These are phyloP conservation scores for Pythium sukuiense DNA, from an alignment of 352 stramenopile genomes.

Conservation along the genomic window DNA sequence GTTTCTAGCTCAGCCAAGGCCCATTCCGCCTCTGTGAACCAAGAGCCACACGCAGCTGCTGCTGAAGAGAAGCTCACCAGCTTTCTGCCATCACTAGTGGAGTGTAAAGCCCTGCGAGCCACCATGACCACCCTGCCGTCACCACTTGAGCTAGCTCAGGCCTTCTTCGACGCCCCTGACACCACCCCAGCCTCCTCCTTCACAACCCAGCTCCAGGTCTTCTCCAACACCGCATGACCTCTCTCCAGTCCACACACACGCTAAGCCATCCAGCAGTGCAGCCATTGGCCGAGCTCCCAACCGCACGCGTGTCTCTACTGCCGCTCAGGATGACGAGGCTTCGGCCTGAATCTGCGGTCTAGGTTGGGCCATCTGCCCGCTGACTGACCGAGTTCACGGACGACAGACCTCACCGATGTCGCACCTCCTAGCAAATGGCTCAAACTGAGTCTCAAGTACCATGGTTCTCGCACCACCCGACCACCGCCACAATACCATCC, in stretches of 20 bases:
- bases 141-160: constrained; percentile 12
- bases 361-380: neutral
- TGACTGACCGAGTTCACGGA: neutral
- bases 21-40: neutral
- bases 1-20: neutral
- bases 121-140: constrained; percentile 2
- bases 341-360: neutral
- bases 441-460: too few species aligned
- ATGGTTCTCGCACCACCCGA: too few species aligned
- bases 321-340: neutral
- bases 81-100: constrained; percentile 11
- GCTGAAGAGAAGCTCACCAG: neutral
- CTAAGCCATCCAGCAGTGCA: neutral
- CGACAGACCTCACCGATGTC: constrained; percentile 9
- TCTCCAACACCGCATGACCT: constrained; percentile 8
- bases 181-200: constrained; percentile 9
- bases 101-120: constrained; percentile 6
- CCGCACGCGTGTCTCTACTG: constrained; percentile 7
- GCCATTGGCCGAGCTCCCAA: neutral
- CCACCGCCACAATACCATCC: neutral
- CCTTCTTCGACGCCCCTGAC: constrained; percentile 4
- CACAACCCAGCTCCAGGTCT: constrained; percentile 16
- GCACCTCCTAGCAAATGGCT: neutral
- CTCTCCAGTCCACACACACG: neutral
- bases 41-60: neutral